Evolutionary conservation across 768 basidiomycete species (phyloP).

Genomic region (Podaxis rugospora): DNA sequence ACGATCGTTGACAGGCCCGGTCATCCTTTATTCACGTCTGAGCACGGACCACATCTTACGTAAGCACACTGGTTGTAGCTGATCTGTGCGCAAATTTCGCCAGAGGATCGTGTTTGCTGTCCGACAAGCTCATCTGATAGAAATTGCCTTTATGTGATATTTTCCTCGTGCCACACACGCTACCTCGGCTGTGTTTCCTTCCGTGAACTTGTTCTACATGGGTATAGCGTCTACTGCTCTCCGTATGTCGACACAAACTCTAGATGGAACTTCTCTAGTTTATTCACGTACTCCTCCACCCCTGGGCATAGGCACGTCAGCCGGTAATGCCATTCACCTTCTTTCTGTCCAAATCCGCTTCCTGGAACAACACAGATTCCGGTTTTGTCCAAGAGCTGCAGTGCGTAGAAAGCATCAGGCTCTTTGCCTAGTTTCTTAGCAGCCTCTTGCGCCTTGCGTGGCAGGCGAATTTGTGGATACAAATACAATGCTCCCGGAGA

Average conservation of each 20-base stretch:
- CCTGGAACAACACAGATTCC: constrained; percentile 95
- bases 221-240: constrained; percentile 9
- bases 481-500: constrained; percentile 93
- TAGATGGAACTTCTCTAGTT: constrained; percentile 55
- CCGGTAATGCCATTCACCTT: constrained; percentile 87
- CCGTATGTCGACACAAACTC: constrained; percentile 32
- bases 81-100: constrained; percentile 32
- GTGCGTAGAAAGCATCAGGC: constrained; percentile 87
- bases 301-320: constrained; percentile 94
- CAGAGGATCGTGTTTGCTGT: constrained; percentile 22
- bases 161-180: constrained; percentile 9
- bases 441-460: constrained; percentile 65
- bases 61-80: constrained; percentile 11
- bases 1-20: constrained; percentile 48
- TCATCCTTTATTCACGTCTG: constrained; percentile 24
- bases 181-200: neutral
- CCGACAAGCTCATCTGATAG: constrained; percentile 8
- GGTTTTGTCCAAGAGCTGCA: constrained; percentile 79
- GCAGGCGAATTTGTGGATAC: constrained; percentile 78
- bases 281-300: constrained; percentile 86
- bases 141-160: constrained; percentile 4
- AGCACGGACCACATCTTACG: constrained; percentile 35
- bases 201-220: neutral
- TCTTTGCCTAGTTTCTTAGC: constrained; percentile 69
- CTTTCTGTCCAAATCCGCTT: constrained; percentile 90